Percentiles rank a stretch among this genome's conserved stretches.
phyloP scores from a whole-genome alignment of 257 asterid species.

The Lavandula angustifolia region DNA sequence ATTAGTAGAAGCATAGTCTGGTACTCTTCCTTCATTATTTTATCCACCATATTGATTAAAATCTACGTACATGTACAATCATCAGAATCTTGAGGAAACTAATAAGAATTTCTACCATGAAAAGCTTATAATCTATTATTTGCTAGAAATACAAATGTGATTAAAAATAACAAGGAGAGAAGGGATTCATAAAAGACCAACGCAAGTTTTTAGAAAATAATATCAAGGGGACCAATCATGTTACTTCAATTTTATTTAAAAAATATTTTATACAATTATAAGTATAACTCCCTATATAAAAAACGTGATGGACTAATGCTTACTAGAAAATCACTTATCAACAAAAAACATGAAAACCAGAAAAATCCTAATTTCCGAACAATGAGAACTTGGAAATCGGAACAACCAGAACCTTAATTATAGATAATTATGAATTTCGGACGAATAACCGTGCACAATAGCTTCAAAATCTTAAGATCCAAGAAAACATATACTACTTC shows the following conservation, averaged over 20 bases:
- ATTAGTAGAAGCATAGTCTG: constrained; percentile 1
- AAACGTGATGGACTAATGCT: too few relatives aligned
- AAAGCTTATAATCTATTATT: not conserved
- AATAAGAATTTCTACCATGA: not conserved
- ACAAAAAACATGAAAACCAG: not conserved
- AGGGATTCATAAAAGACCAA: not conserved
- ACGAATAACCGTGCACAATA: not conserved
- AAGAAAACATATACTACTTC: too few relatives aligned
- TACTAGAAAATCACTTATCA: not conserved
- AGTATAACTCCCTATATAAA: too few relatives aligned
- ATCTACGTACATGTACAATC: not conserved
- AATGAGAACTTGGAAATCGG: constrained; percentile 24
- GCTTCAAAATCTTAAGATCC: constrained; percentile 8
- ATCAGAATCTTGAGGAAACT: not conserved
- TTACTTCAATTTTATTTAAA: not conserved
- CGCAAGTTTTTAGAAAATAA: not conserved
- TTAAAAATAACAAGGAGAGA: too few relatives aligned
- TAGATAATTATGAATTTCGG: constrained; percentile 3
- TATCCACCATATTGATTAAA: not conserved
- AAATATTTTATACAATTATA: not conserved
- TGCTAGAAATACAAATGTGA: too few relatives aligned
- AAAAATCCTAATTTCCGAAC: constrained; percentile 5
- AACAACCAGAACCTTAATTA: constrained; percentile 20
- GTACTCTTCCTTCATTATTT: not conserved
- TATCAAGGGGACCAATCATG: constrained; percentile 5